phyloP scores from a whole-genome alignment of 2,329 filamentous ascomycete species.

The Helotiales sp. region DNA sequence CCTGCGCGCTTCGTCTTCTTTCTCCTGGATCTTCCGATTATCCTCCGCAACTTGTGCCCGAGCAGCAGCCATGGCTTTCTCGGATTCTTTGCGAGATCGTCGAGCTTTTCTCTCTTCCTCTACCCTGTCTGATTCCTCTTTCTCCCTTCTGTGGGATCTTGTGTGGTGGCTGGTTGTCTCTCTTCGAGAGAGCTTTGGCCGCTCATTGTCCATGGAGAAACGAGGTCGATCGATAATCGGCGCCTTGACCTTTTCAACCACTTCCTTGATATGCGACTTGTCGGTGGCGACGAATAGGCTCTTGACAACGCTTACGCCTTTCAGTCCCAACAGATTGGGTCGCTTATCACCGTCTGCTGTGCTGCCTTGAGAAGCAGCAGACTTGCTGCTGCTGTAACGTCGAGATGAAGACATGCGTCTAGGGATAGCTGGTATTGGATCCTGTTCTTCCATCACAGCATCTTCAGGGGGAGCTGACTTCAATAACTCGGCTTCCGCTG shows the following conservation, averaged over 20 bases:
- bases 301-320: constrained; percentile 38
- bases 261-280: constrained; percentile 33
- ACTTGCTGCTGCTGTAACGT: constrained; percentile 28
- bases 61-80: constrained; percentile 33
- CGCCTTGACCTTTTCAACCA: constrained; percentile 22
- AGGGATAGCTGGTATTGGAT: constrained; percentile 24
- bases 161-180: constrained; percentile 19
- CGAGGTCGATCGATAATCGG: constrained; percentile 32
- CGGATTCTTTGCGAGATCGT: constrained; percentile 32
- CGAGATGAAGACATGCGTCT: constrained; percentile 26
- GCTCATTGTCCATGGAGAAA: constrained; percentile 33
- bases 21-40: constrained; percentile 28
- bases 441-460: constrained; percentile 23
- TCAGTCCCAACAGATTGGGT: constrained; percentile 32
- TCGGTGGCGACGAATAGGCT: constrained; percentile 34
- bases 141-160: constrained; percentile 28
- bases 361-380: constrained; percentile 7
- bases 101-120: constrained; percentile 38
- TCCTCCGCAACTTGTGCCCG: constrained; percentile 34
- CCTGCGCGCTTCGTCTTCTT: constrained; percentile 36
- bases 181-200: constrained; percentile 18
- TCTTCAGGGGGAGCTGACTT: constrained; percentile 21
- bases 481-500: constrained; percentile 17
- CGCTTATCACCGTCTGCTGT: constrained; percentile 28
- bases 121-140: constrained; percentile 27